These are phyloP conservation scores for Lactifluus echinatus DNA, from an alignment of 768 basidiomycete species.

Conservation along the genomic window DNA sequence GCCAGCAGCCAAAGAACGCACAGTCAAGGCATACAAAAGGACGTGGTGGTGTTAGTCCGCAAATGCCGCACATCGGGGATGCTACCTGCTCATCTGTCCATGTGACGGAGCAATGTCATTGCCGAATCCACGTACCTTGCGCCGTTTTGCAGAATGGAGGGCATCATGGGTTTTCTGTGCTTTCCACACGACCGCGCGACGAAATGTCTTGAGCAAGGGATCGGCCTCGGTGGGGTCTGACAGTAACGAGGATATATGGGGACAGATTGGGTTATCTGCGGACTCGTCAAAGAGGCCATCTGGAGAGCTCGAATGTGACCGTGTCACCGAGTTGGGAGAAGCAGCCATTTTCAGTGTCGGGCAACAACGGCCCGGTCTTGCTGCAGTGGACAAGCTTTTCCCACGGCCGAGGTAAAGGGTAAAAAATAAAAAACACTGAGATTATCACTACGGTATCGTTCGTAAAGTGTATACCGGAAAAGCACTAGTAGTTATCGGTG, in stretches of 20 bases:
- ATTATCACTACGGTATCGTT: no score
- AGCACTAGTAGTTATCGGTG: no score
- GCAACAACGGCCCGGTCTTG: neutral
- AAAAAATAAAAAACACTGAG: no score
- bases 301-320: slow-evolving; percentile 10
- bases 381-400: neutral
- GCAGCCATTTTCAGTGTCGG: neutral
- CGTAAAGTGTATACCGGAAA: no score
- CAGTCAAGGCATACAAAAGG: slow-evolving; percentile 74
- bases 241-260: slow-evolving; percentile 36
- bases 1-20: slow-evolving; percentile 63
- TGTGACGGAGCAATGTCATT: neutral
- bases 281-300: slow-evolving; percentile 9
- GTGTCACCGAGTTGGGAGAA: slow-evolving; percentile 11
- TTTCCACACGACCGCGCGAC: slow-evolving; percentile 47
- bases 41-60: slow-evolving; percentile 44
- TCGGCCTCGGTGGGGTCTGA: slow-evolving; percentile 27
- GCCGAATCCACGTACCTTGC: slow-evolving; percentile 42
- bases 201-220: slow-evolving; percentile 41
- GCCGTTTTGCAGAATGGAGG: slow-evolving; percentile 46
- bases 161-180: slow-evolving; percentile 39
- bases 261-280: slow-evolving; percentile 22
- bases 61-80: slow-evolving; percentile 56
- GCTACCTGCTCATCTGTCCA: slow-evolving; percentile 33
- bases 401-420: no score